These are phyloP conservation scores for Cladosporium sp. DNA, from an alignment of 2,329 filamentous ascomycete species.

Conservation along the genomic window DNA sequence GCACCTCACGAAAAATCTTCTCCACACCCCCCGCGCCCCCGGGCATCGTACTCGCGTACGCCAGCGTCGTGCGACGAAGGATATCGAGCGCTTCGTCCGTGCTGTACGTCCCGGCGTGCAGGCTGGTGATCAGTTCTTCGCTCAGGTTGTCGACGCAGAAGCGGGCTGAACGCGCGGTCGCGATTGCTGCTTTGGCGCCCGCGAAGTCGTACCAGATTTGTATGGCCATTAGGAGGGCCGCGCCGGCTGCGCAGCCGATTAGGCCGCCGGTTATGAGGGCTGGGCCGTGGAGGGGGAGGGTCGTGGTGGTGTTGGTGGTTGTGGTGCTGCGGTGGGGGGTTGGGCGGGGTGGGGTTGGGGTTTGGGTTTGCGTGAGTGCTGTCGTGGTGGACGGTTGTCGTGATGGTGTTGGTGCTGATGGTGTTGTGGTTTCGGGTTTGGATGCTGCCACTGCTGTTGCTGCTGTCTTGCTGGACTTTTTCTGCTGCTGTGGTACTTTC, in stretches of 20 bases:
- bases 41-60: conserved; percentile 25
- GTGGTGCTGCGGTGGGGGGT: background rate
- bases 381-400: background rate
- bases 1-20: conserved; percentile 24
- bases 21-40: conserved; percentile 25
- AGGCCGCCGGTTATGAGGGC: conserved; percentile 26
- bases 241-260: conserved; percentile 25
- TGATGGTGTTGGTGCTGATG: background rate
- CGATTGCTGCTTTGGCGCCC: conserved; percentile 23
- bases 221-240: conserved; percentile 23
- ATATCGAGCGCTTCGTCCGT: conserved; percentile 27
- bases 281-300: conserved; percentile 19
- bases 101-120: conserved; percentile 27
- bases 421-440: background rate
- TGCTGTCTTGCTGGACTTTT: background rate
- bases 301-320: background rate
- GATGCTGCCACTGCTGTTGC: background rate
- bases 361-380: background rate
- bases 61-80: conserved; percentile 25
- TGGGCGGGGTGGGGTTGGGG: background rate
- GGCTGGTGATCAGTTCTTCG: conserved; percentile 24
- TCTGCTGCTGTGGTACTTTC: background rate
- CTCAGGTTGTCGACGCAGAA: conserved; percentile 26
- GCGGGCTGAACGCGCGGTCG: conserved; percentile 23
- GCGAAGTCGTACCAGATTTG: conserved; percentile 24